A percentile compares a stretch with the other conserved stretches of the same genome.
These are phyloP conservation scores for Camelina sativa DNA, from an alignment of 345 rosid genomes.

Conservation along the genomic window DNA sequence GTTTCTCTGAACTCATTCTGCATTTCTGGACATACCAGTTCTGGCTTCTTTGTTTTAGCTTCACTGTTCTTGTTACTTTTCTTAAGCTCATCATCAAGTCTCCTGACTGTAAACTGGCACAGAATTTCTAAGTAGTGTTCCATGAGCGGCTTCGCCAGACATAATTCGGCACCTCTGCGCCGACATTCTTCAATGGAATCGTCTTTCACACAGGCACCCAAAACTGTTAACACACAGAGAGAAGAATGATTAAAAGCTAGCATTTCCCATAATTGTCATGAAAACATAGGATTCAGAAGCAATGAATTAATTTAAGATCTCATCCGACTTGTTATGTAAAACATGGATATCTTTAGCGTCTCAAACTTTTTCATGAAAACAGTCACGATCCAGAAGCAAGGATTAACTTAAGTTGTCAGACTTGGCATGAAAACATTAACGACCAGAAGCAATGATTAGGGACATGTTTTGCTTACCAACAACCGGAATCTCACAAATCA, in stretches of 20 bases:
- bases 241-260: constrained; percentile 23
- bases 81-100: background rate
- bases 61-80: constrained; percentile 9
- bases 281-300: constrained; percentile 5
- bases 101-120: constrained; percentile 51
- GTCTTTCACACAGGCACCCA: constrained; percentile 40
- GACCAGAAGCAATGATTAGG: background rate
- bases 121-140: constrained; percentile 42
- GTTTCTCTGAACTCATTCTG: constrained; percentile 9
- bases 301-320: background rate
- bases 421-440: background rate
- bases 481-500: constrained; percentile 47
- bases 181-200: constrained; percentile 46
- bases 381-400: background rate
- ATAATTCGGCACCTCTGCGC: constrained; percentile 52
- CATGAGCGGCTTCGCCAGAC: constrained; percentile 54
- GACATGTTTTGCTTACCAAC: constrained; percentile 45
- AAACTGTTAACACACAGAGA: constrained; percentile 41
- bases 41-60: background rate
- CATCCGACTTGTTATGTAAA: constrained; percentile 4
- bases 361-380: constrained; percentile 2
- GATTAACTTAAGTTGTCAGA: background rate
- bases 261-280: background rate
- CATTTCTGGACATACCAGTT: background rate
- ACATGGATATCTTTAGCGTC: background rate